phyloP scores from a whole-genome alignment of 1,139 yeast genomes.

The Saccharomyces pastorianus region DNA sequence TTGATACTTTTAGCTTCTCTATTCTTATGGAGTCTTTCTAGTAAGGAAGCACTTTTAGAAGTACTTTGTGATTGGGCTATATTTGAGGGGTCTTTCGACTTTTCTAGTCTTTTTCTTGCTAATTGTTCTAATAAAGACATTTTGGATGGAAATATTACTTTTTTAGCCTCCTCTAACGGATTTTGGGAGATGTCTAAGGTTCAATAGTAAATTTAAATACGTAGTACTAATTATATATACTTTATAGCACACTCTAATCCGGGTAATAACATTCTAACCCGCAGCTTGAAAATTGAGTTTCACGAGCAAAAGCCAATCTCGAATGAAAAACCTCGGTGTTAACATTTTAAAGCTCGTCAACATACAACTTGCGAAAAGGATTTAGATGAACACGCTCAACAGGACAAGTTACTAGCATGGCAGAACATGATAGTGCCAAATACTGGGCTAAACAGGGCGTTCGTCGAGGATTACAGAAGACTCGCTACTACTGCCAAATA shows the following conservation, averaged over 20 bases:
- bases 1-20: not conserved
- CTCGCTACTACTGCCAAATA: conserved; percentile 82
- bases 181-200: not conserved
- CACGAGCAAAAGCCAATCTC: not conserved
- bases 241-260: not conserved
- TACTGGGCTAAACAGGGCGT: conserved; percentile 70
- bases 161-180: no score
- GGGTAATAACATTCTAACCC: not conserved
- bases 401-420: not conserved
- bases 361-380: no score
- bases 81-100: conserved; percentile 5
- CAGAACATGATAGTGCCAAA: conserved; percentile 73
- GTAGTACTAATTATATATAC: no score
- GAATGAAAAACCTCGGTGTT: not conserved
- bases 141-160: not conserved
- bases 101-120: conserved; percentile 14
- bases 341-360: not conserved
- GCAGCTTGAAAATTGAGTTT: not conserved
- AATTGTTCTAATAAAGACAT: conserved; percentile 21
- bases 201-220: not conserved
- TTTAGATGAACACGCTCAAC: not conserved
- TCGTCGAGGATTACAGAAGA: conserved; percentile 75
- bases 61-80: not conserved
- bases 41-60: conserved; percentile 1
- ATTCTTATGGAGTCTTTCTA: not conserved